Percentiles rank a stretch among this genome's conserved stretches.
These are phyloP conservation scores for Arthrobotrys pseudoclavata DNA, from an alignment of 2,329 filamentous ascomycete species.

Conservation along the genomic window DNA sequence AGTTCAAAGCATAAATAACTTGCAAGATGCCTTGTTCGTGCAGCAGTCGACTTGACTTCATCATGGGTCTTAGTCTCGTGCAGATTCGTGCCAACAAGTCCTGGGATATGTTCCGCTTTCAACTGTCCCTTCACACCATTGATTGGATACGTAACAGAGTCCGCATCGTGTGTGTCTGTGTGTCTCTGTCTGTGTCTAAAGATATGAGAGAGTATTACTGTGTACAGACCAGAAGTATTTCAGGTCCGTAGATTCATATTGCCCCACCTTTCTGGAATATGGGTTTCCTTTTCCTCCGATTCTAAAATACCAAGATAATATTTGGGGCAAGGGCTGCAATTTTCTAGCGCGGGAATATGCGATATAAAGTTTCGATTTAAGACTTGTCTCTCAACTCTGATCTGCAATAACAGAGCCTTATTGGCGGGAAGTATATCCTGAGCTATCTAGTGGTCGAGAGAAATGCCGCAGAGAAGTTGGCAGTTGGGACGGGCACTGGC, in stretches of 20 bases:
- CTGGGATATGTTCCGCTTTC: constrained; percentile 33
- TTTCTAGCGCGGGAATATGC: constrained; percentile 28
- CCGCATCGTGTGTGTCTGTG: constrained; percentile 3
- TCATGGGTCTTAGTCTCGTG: constrained; percentile 53
- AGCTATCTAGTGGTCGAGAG: constrained; percentile 4
- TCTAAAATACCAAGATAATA: not conserved
- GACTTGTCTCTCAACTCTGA: constrained; percentile 38
- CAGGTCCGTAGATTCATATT: constrained; percentile 12
- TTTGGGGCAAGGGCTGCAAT: constrained; percentile 32
- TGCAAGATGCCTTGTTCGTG: constrained; percentile 47
- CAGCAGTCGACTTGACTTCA: constrained; percentile 40
- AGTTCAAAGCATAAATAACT: constrained; percentile 39
- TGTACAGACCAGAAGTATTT: not conserved
- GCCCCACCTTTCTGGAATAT: not conserved
- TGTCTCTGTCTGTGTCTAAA: not conserved
- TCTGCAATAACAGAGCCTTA: constrained; percentile 11
- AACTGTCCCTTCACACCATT: constrained; percentile 2
- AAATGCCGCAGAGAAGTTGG: constrained; percentile 19
- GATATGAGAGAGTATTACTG: not conserved
- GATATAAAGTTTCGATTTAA: constrained; percentile 49
- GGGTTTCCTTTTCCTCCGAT: constrained; percentile 1
- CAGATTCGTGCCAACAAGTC: constrained; percentile 33
- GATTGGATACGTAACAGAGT: constrained; percentile 15
- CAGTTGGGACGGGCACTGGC: constrained; percentile 18
- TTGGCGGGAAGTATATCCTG: constrained; percentile 58